Evolutionary conservation across 176 grass and related monocot genomes (phyloP), one percentile per base, ranked within the genome.

Genomic region (Oryza glaberrima): DNA sequence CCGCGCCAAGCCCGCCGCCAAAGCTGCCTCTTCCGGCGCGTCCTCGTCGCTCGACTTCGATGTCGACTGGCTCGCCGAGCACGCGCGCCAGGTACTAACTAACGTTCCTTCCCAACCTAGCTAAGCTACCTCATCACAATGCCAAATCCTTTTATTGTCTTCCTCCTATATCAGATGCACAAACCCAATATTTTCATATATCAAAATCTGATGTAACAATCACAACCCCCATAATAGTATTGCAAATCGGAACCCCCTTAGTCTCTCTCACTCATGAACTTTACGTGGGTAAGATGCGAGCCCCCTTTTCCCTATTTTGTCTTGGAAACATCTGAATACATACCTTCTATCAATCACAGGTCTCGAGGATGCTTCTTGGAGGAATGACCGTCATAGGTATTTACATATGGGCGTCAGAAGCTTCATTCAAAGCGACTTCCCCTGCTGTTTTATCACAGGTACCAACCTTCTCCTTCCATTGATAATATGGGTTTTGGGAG

Each of bases 361-460:
- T 95, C 49, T 95, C 89, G 5, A 90, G 81, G 80, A 98, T 98
- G 91, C 89, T 98, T 8, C 81, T 98, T n/a, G 96, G 96, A 88
- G 93, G 93, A 54, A 95, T 92, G 87, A 84, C 73, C 54, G 93
- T 94, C 22, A 87, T 93, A 25, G 96, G 96, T 36, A 82, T 93
- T 34, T 98, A 98, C 60, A 15, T 98, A 32, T 98, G 95, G 95
- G 85, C 95, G 43, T 90, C 93, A 11, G 96, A 98, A 72, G 85
- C 85, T 28, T 92, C 91, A 7, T 94, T 95, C 80, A 98, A 95
- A 86, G 87, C 91, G 43, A 95, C 96, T 73, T 28, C 88, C 43
- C 86, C 96, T 85, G 70, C 89, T 78, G 69, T 90, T 61, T 69
- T 94, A 9, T 83, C 87, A 25, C 96, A 94, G 96, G 96, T 92